Base-by-base conservation (phyloP, 345 rosid species). In the Camelina hispida region DNA sequence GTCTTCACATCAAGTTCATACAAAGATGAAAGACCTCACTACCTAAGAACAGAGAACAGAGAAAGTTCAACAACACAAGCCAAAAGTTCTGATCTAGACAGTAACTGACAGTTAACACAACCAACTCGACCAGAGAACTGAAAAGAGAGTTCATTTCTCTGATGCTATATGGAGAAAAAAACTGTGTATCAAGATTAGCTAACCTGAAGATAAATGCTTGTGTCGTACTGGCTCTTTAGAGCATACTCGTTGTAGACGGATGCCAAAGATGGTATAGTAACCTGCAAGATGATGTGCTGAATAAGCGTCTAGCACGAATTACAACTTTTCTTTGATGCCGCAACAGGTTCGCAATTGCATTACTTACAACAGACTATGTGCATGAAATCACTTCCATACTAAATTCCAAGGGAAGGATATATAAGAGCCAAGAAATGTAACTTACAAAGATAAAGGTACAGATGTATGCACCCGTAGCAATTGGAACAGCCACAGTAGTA, bases 191-290 rank as follows among this genome's bases (percentile, higher is more conserved):
- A 5, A 11, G 61, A 73, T 48, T 73, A 52, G 56, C 74, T 81
- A 65, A 91, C 98, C 97, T 95, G 99, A 72, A 95, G 97, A 80
- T 95, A 95, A 54, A 95, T 95, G 84, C 99, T 95, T 10, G 99
- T 95, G 54, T 95, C 99, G 62, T 86, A 95, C 72, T 95, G 97
- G 78, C 97, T 95, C 87, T 95, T 94, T 68, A 94, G 66, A 79
- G 98, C 98, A 82, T 94, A 94, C 80, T 94, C 98, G 59, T 94
- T 94, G 86, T 71, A 95, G 74, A 95, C 99, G 60, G 99, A 95
- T 44, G 98, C 98, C 85, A 94, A 56, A 37, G 98, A 91, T 68
- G 98, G 98, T 64, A 94, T 89, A 16, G 97, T 94, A 28, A 94
- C 95, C 98, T 94, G 83, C 55, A 79, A 18, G 62, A 78, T 46